phyloP scores from a whole-genome alignment of 2,329 filamentous ascomycete genomes.

The Aspergillus neoniger region DNA sequence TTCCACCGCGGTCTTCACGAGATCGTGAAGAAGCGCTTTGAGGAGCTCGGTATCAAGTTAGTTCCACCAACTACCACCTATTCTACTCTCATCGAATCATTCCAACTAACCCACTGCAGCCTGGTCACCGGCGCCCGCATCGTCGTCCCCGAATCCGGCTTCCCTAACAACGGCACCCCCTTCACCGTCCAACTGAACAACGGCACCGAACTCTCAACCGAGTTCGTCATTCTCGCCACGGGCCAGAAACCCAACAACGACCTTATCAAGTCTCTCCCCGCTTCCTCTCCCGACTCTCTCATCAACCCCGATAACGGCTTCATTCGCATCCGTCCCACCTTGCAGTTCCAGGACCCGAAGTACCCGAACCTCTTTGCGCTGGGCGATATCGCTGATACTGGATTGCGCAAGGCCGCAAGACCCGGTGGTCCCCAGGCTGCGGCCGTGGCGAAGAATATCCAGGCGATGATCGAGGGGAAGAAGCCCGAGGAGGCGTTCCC shows the following conservation, averaged over 20 bases:
- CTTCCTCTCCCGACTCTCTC: conserved; percentile 26
- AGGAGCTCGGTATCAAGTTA: conserved; percentile 34
- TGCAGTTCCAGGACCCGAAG: conserved; percentile 35
- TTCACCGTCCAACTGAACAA: conserved; percentile 35
- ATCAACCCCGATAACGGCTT: conserved; percentile 39
- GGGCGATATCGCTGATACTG: conserved; percentile 41
- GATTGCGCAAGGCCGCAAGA: conserved; percentile 38
- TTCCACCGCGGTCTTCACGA: conserved; percentile 36
- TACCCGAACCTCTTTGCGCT: conserved; percentile 38
- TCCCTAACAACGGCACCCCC: conserved; percentile 26
- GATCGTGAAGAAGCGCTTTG: conserved; percentile 34
- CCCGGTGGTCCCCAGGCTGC: conserved; percentile 35
- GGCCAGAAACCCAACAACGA: conserved; percentile 52
- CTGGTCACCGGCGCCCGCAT: conserved; percentile 36
- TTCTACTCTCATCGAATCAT: background rate
- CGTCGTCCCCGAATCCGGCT: conserved; percentile 28
- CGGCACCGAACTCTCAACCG: conserved; percentile 34
- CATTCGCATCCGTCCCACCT: conserved; percentile 35
- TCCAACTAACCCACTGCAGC: conserved; percentile 1
- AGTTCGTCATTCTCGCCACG: conserved; percentile 50
- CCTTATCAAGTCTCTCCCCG: conserved; percentile 37
- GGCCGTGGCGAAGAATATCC: conserved; percentile 37
- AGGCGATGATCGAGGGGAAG: conserved; percentile 33
- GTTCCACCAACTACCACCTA: background rate
- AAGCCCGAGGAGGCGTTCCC: conserved; percentile 28